Evolutionary conservation across 257 asterid species (phyloP).

Genomic region (Nemophila menziesii): DNA sequence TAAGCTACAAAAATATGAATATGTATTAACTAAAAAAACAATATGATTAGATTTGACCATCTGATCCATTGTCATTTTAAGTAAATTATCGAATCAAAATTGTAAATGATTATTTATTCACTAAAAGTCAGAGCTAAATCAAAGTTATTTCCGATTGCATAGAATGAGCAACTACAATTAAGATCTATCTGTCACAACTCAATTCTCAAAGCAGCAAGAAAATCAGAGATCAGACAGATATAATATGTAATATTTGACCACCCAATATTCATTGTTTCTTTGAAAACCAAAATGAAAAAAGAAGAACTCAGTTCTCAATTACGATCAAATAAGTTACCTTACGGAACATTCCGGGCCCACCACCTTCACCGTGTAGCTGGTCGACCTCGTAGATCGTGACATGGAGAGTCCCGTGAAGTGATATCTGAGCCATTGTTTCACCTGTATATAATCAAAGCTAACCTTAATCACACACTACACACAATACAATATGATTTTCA

Average conservation of each 20-base stretch:
- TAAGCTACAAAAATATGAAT: slow-evolving; percentile 33
- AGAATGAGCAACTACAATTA: no score
- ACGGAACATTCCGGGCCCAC: slow-evolving; percentile 19
- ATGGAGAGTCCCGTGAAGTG: slow-evolving; percentile 39
- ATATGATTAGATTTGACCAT: no score
- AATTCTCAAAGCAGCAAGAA: no score
- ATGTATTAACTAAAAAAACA: no score
- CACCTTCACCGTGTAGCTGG: slow-evolving; percentile 15
- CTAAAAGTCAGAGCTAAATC: neutral
- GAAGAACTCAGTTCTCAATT: neutral
- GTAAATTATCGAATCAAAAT: no score
- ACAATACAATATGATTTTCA: no score
- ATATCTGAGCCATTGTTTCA: slow-evolving; percentile 22
- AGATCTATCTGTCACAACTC: no score
- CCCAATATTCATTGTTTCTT: neutral
- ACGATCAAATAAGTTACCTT: slow-evolving; percentile 17
- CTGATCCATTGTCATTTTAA: no score
- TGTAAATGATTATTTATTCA: neutral
- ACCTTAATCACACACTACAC: neutral
- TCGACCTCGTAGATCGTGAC: slow-evolving; percentile 35
- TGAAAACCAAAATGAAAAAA: neutral
- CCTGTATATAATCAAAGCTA: slow-evolving; percentile 6
- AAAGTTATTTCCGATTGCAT: neutral
- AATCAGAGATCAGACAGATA: no score
- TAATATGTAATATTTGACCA: no score